Evolutionary conservation across 2,329 filamentous ascomycete genomes (phyloP).

Genomic region (Chaetomiaceae sp.): DNA sequence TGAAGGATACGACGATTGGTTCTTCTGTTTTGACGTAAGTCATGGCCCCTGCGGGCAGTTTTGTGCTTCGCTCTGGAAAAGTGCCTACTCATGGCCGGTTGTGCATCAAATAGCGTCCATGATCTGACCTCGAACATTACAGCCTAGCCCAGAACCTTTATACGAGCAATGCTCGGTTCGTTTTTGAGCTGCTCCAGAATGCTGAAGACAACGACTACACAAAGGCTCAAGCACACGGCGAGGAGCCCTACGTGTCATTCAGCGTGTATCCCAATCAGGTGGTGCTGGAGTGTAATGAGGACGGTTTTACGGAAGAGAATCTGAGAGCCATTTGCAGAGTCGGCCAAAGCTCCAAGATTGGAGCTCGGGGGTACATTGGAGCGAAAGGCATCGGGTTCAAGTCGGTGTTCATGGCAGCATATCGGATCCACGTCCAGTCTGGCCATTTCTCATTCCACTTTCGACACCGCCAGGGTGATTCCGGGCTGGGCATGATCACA

Average conservation of each 20-base stretch:
- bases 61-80: neutral
- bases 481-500: slow-evolving; percentile 48
- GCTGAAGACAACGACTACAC: slow-evolving; percentile 40
- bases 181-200: slow-evolving; percentile 52
- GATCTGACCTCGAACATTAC: slow-evolving; percentile 3
- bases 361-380: slow-evolving; percentile 40
- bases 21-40: slow-evolving; percentile 10
- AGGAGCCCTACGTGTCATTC: slow-evolving; percentile 33
- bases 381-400: slow-evolving; percentile 51
- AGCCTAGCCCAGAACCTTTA: slow-evolving; percentile 42
- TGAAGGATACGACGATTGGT: slow-evolving; percentile 4
- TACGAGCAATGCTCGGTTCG: slow-evolving; percentile 40
- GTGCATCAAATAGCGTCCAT: slow-evolving; percentile 3
- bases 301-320: slow-evolving; percentile 40
- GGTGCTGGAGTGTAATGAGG: slow-evolving; percentile 46
- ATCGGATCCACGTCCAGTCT: slow-evolving; percentile 41
- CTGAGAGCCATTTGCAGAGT: slow-evolving; percentile 43
- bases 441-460: slow-evolving; percentile 43
- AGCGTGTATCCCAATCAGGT: slow-evolving; percentile 35
- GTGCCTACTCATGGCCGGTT: slow-evolving; percentile 1
- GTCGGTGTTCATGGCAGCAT: slow-evolving; percentile 44
- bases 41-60: neutral
- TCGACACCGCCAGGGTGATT: slow-evolving; percentile 34
- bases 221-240: slow-evolving; percentile 17
- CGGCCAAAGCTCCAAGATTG: slow-evolving; percentile 43